Evolutionary conservation across 805 yeast species (phyloP).

Genomic region (Starmerella gropengiesseri): DNA sequence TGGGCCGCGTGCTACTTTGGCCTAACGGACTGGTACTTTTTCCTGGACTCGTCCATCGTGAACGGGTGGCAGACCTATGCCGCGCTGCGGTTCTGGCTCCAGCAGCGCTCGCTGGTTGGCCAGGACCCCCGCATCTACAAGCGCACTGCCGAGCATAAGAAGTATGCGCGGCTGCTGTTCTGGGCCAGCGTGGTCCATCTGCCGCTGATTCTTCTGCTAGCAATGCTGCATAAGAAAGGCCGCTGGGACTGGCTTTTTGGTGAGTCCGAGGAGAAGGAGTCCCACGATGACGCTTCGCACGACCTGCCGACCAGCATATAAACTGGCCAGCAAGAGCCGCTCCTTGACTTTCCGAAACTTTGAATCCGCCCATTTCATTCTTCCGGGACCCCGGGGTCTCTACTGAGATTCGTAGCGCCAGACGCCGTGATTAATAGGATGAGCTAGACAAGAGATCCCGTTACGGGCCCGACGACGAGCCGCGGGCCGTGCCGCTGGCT

Average conservation of each 20-base stretch:
- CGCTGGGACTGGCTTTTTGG: constrained; percentile 68
- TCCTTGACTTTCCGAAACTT: not conserved
- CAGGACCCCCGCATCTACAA: constrained; percentile 9
- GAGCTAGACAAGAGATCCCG: too few relatives aligned
- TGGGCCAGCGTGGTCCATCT: constrained; percentile 93
- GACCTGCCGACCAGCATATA: too few relatives aligned
- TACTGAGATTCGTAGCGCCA: too few relatives aligned
- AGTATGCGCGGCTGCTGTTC: constrained; percentile 72
- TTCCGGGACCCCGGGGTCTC: too few relatives aligned
- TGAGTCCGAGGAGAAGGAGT: not conserved
- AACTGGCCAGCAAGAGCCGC: too few relatives aligned
- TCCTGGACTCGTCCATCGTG: constrained; percentile 66
- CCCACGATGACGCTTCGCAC: constrained; percentile 39
- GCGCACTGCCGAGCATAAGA: constrained; percentile 33
- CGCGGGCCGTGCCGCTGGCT: too few relatives aligned
- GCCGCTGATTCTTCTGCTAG: constrained; percentile 78
- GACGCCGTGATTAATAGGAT: too few relatives aligned
- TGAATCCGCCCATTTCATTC: too few relatives aligned
- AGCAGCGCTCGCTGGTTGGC: constrained; percentile 44
- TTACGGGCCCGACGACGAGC: too few relatives aligned
- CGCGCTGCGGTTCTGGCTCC: constrained; percentile 77
- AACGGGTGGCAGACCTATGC: constrained; percentile 79
- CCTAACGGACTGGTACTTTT: constrained; percentile 72
- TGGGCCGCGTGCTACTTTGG: constrained; percentile 66
- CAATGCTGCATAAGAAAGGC: constrained; percentile 90